Evolutionary conservation across 495 filamentous ascomycete genomes (phyloP), one percentile per base, ranked within the genome.

Genomic region (Margaritispora aquatica): DNA sequence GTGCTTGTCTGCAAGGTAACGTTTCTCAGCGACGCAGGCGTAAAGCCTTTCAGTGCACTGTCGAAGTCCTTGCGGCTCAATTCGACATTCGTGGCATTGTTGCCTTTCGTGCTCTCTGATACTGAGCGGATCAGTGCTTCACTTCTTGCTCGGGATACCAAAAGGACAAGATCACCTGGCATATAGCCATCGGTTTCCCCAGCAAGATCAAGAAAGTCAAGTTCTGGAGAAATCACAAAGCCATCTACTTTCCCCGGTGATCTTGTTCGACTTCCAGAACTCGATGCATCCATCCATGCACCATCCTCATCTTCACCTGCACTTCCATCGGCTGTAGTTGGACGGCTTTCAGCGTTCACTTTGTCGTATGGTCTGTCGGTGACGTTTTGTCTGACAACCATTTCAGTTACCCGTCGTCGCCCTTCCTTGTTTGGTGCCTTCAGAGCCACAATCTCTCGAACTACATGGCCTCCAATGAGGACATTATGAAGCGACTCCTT

Each of bases 151-250:
- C 94, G 85, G 48, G 89, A 85, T 29, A 96, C 85, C 22, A 97
- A 83, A 0, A 96, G 77, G 17, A 88, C 83, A 48, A 98, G 78
- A 71, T 98, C 94, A 2, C 92, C 94, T 0, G 94, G 94, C 91
- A 96, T 96, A 70, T 96, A 98, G 2, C 94, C 94, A 65, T 98
- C 94, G 0, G 92, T 97, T 65, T 89, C 84, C 19, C 92, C 90
- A 4, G 95, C 91, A 51, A 97, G 76, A 54, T 97, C 92, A 17
- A 97, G 84, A 55, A 96, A 88, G 70, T 98, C 94, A 10, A 98
- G 82, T n/a, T 87, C 77, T 1, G 79, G 73, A 55, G 87, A 85
- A 11, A 92, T 72, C 1, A 85, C 69, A 65, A 92, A 90, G 1
- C 84, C 85, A 55, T 84, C 85, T 19, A 70, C 70, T 22, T 77